Conservation (phyloP, 2,329 filamentous ascomycete species). For the Rosellinia necatrix region DNA sequence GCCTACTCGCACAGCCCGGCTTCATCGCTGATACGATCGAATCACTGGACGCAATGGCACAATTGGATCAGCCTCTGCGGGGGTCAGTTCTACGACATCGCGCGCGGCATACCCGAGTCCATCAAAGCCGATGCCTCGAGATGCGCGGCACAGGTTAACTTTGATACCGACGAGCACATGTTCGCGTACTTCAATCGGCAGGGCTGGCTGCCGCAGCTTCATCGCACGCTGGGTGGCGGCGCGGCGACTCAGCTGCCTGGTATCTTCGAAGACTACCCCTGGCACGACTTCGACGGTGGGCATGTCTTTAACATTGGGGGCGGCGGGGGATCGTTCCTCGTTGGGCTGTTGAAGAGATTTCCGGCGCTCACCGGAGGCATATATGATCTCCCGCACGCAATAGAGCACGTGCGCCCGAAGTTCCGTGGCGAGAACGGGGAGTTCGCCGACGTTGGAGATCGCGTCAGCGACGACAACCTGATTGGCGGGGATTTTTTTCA, state of each 20-base stretch:
- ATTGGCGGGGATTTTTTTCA: conserved; percentile 46
- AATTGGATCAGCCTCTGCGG: conserved; percentile 51
- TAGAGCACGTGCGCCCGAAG: conserved; percentile 38
- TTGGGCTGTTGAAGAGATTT: conserved; percentile 40
- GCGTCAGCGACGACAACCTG: conserved; percentile 36
- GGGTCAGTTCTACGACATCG: conserved; percentile 50
- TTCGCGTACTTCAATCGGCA: conserved; percentile 45
- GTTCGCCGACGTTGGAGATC: conserved; percentile 42
- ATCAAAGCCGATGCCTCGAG: conserved; percentile 31
- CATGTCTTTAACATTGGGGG: conserved; percentile 48
- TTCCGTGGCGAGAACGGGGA: conserved; percentile 38
- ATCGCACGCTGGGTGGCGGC: conserved; percentile 45
- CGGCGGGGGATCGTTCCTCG: conserved; percentile 46
- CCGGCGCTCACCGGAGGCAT: conserved; percentile 42
- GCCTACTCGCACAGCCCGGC: conserved; percentile 42
- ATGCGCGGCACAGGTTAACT: conserved; percentile 46
- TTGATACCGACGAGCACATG: conserved; percentile 46
- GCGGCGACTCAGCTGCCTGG: conserved; percentile 46
- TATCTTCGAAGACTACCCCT: conserved; percentile 48
- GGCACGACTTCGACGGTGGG: conserved; percentile 42
- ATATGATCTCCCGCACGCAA: conserved; percentile 43
- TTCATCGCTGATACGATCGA: conserved; percentile 41
- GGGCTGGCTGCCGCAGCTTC: conserved; percentile 43
- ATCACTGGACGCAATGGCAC: conserved; percentile 52
- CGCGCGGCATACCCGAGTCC: conserved; percentile 44